A percentile compares a stretch with the other conserved stretches of the same genome.
These are phyloP conservation scores for Micractinium sp. DNA, from an alignment of 139 green algal species.

Conservation along the genomic window DNA sequence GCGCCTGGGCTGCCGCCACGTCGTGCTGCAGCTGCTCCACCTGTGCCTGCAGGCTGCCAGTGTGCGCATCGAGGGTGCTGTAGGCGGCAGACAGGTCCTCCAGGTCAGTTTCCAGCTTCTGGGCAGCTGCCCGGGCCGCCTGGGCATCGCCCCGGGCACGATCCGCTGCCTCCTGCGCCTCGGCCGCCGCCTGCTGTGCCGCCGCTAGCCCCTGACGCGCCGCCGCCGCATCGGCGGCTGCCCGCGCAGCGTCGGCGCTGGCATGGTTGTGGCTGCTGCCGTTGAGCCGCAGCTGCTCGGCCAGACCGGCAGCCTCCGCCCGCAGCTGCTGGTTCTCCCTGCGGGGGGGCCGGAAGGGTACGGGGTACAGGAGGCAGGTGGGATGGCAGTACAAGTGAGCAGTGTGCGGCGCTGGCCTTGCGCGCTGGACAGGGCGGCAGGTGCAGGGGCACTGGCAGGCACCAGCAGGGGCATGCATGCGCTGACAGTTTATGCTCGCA, in stretches of 20 bases:
- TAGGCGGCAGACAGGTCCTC: slow-evolving; percentile 74
- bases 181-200: slow-evolving; percentile 35
- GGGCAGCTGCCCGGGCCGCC: slow-evolving; percentile 31
- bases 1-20: not conserved
- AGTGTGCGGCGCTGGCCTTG: too few relatives aligned
- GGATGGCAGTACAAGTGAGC: too few relatives aligned
- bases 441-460: not conserved
- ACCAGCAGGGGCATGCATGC: not conserved
- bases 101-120: slow-evolving; percentile 67
- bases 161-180: slow-evolving; percentile 15
- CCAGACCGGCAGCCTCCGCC: not conserved
- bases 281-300: not conserved
- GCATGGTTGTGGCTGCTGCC: slow-evolving; percentile 31
- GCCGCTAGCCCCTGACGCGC: slow-evolving; percentile 44
- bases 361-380: too few relatives aligned
- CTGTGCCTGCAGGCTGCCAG: slow-evolving; percentile 66
- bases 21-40: slow-evolving; percentile 6
- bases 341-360: not conserved
- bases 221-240: slow-evolving; percentile 40
- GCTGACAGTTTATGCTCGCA: not conserved
- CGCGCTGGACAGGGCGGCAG: not conserved
- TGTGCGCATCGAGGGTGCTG: slow-evolving; percentile 77
- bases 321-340: slow-evolving; percentile 27
- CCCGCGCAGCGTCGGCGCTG: not conserved
- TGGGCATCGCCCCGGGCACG: not conserved